Conservation (phyloP, 192 early-diverging fungal genomes). For the Bifiguratus adelaidae region DNA sequence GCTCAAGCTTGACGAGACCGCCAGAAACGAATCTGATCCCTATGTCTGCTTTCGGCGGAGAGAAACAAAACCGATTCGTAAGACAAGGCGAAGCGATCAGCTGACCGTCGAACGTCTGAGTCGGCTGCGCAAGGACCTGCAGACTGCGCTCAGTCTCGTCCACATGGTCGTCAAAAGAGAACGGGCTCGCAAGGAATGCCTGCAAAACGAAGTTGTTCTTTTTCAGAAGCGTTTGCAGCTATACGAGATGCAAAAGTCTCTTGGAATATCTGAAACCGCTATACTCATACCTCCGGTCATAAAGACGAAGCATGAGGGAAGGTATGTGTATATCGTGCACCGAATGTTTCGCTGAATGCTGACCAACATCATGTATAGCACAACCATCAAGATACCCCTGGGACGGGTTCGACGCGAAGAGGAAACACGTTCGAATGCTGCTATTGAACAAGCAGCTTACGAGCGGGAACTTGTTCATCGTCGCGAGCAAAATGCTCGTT, state of each 20-base stretch:
- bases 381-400: slow-evolving; percentile 50
- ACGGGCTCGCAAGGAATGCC: slow-evolving; percentile 42
- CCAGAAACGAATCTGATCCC: slow-evolving; percentile 55
- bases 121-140: slow-evolving; percentile 56
- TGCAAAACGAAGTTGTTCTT: slow-evolving; percentile 43
- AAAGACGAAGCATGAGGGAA: no score
- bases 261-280: slow-evolving; percentile 20
- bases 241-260: slow-evolving; percentile 12
- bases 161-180: slow-evolving; percentile 67
- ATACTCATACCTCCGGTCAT: slow-evolving; percentile 6
- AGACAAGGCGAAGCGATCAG: slow-evolving; percentile 62
- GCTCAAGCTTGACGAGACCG: slow-evolving; percentile 42
- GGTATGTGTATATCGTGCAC: no score
- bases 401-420: slow-evolving; percentile 33
- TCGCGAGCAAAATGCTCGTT: slow-evolving; percentile 51
- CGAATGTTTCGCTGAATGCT: no score
- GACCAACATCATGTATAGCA: slow-evolving; percentile 12
- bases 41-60: slow-evolving; percentile 85
- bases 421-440: slow-evolving; percentile 13
- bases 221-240: slow-evolving; percentile 17
- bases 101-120: slow-evolving; percentile 63
- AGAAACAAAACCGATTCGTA: slow-evolving; percentile 65
- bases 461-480: slow-evolving; percentile 40
- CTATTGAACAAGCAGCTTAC: slow-evolving; percentile 30
- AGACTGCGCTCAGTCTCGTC: slow-evolving; percentile 46